Evolutionary conservation across 805 yeast genomes (phyloP).

Genomic region (Pichia rugopelliculosa): DNA sequence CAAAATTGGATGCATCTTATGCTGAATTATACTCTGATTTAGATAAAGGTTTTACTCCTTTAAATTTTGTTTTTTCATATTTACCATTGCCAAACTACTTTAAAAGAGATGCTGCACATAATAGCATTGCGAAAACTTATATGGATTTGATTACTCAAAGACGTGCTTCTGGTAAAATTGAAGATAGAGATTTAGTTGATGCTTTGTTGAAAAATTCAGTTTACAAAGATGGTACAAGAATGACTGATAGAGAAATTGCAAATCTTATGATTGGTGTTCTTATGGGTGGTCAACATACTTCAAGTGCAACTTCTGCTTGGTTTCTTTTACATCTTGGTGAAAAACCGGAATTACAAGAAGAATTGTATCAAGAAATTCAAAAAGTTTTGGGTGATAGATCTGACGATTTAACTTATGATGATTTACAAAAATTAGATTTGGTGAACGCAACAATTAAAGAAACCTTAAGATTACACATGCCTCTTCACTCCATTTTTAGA

Average conservation of each 20-base stretch:
- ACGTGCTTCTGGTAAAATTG: slow-evolving; percentile 63
- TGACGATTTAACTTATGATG: slow-evolving; percentile 72
- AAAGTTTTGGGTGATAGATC: slow-evolving; percentile 43
- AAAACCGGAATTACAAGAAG: slow-evolving; percentile 77
- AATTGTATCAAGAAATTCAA: slow-evolving; percentile 67
- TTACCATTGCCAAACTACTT: slow-evolving; percentile 73
- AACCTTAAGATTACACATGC: slow-evolving; percentile 92
- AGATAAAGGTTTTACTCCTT: slow-evolving; percentile 94
- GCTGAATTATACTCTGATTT: slow-evolving; percentile 84
- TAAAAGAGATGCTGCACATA: slow-evolving; percentile 84
- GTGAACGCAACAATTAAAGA: slow-evolving; percentile 83
- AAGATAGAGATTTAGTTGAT: slow-evolving; percentile 84
- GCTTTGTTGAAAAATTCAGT: slow-evolving; percentile 73
- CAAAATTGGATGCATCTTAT: slow-evolving; percentile 69
- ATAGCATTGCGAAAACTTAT: slow-evolving; percentile 71
- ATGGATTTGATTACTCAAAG: slow-evolving; percentile 69
- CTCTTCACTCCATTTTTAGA: slow-evolving; percentile 93
- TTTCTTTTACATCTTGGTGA: slow-evolving; percentile 84
- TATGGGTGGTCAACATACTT: slow-evolving; percentile 99
- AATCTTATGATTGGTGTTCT: slow-evolving; percentile 88
- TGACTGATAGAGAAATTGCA: slow-evolving; percentile 95
- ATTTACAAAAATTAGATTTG: slow-evolving; percentile 71
- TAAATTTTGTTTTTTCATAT: slow-evolving; percentile 92
- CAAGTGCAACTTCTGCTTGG: slow-evolving; percentile 96
- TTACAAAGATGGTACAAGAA: slow-evolving; percentile 87